Evolutionary conservation across 2,329 filamentous ascomycete genomes (phyloP).

Genomic region (Pseudogymnoascus sp.): DNA sequence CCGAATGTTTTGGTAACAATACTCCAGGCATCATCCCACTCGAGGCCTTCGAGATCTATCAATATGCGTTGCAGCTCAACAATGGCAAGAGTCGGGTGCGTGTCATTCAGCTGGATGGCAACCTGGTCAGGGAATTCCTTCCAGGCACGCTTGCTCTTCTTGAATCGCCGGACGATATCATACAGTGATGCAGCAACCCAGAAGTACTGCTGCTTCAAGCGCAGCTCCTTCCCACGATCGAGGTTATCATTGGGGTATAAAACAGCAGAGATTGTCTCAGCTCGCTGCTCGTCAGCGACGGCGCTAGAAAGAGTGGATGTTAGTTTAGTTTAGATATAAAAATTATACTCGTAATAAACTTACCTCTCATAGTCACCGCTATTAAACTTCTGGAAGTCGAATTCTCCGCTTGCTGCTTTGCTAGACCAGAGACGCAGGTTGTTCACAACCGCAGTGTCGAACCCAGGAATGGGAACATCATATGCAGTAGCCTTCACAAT

Average conservation of each 20-base stretch:
- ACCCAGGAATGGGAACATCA: conserved; percentile 87
- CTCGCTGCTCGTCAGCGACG: conserved; percentile 93
- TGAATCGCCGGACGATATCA: conserved; percentile 95
- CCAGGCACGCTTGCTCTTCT: conserved; percentile 91
- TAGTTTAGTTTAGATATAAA: neutral
- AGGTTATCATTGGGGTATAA: conserved; percentile 97
- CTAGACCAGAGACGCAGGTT: conserved; percentile 96
- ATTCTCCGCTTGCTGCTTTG: conserved; percentile 93
- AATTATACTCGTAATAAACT: neutral
- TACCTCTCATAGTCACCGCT: conserved; percentile 78
- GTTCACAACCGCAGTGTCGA: conserved; percentile 83
- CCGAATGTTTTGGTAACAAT: conserved; percentile 75
- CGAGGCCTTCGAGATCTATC: conserved; percentile 78
- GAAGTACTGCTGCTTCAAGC: conserved; percentile 98
- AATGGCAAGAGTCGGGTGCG: conserved; percentile 90
- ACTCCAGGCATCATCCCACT: conserved; percentile 88
- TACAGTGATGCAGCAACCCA: conserved; percentile 96
- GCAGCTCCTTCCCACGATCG: conserved; percentile 91
- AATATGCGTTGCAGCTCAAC: conserved; percentile 93
- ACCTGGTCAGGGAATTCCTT: conserved; percentile 88
- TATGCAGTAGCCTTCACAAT: conserved; percentile 87
- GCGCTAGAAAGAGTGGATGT: conserved; percentile 46
- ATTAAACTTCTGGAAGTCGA: conserved; percentile 99
- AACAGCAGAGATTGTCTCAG: conserved; percentile 97
- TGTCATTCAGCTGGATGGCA: conserved; percentile 96